These are phyloP conservation scores for Ophiobolus disseminans DNA, from an alignment of 2,329 filamentous ascomycete species.

Conservation along the genomic window DNA sequence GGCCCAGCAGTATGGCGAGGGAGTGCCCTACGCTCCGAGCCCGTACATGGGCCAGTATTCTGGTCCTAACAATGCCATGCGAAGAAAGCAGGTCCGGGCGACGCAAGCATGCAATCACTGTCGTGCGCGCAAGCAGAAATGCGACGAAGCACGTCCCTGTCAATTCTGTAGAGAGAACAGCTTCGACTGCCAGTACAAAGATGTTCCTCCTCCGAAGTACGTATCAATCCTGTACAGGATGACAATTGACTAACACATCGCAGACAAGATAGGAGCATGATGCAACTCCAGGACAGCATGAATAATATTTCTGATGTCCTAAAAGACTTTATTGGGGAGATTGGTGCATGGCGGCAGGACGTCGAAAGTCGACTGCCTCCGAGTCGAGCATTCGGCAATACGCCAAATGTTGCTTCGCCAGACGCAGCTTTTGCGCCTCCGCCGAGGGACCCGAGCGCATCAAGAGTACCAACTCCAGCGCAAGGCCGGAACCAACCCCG, in stretches of 20 bases:
- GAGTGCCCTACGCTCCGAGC: conserved; percentile 30
- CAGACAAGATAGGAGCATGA: conserved; percentile 58
- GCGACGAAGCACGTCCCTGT: conserved; percentile 50
- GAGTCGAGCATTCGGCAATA: conserved; percentile 19
- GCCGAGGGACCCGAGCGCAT: conserved; percentile 32
- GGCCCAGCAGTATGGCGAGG: conserved; percentile 40
- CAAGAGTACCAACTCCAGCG: conserved; percentile 39
- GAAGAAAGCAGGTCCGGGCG: conserved; percentile 48
- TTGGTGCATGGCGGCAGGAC: conserved; percentile 43
- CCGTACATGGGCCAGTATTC: conserved; percentile 42
- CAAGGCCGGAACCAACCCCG: conserved; percentile 33
- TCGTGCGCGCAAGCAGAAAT: conserved; percentile 51
- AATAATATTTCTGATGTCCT: conserved; percentile 46
- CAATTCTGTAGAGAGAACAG: conserved; percentile 82
- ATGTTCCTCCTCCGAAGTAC: conserved; percentile 90
- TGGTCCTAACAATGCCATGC: conserved; percentile 25
- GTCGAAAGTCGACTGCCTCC: conserved; percentile 38
- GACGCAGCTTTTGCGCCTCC: conserved; percentile 33
- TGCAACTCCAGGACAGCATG: conserved; percentile 56
- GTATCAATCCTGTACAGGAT: conserved; percentile 34
- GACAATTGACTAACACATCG: conserved; percentile 24
- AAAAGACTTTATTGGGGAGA: conserved; percentile 38
- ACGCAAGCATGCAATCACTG: conserved; percentile 70
- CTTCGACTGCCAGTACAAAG: conserved; percentile 85
- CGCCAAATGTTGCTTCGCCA: conserved; percentile 39